Percentiles rank a stretch among this genome's conserved stretches.
Conservation (phyloP, 148 eudicot genomes). For the Nyssa sinensis region DNA sequence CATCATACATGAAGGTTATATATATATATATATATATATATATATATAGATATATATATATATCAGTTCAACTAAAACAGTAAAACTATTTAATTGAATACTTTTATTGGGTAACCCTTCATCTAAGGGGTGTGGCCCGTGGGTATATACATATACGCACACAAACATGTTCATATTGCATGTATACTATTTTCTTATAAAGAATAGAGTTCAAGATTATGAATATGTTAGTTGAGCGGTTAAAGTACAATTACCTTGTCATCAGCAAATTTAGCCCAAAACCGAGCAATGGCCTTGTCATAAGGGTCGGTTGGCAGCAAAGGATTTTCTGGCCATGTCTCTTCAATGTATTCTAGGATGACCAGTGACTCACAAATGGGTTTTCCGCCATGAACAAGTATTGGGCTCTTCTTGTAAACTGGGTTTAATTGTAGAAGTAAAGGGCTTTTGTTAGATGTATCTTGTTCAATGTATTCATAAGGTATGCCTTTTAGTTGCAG, state of each 20-base stretch:
- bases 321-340: slow-evolving; percentile 20
- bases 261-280: slow-evolving; percentile 30
- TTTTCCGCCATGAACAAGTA: neutral
- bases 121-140: too few relatives aligned
- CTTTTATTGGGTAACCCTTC: too few relatives aligned
- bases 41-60: too few relatives aligned
- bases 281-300: slow-evolving; percentile 15
- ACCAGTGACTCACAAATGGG: neutral
- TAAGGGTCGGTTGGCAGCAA: slow-evolving; percentile 23
- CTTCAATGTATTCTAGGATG: neutral
- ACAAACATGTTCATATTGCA: too few relatives aligned
- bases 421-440: neutral
- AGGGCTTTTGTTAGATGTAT: neutral
- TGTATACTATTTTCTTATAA: too few relatives aligned
- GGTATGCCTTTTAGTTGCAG: neutral
- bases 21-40: too few relatives aligned
- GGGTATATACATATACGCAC: too few relatives aligned
- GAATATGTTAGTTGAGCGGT: too few relatives aligned
- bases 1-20: neutral
- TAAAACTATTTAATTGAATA: too few relatives aligned
- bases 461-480: neutral
- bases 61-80: too few relatives aligned
- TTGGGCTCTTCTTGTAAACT: neutral
- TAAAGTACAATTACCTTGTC: slow-evolving; percentile 12
- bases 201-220: too few relatives aligned